Conservation (phyloP, 148 eudicot genomes). For the Polygonum aviculare region DNA sequence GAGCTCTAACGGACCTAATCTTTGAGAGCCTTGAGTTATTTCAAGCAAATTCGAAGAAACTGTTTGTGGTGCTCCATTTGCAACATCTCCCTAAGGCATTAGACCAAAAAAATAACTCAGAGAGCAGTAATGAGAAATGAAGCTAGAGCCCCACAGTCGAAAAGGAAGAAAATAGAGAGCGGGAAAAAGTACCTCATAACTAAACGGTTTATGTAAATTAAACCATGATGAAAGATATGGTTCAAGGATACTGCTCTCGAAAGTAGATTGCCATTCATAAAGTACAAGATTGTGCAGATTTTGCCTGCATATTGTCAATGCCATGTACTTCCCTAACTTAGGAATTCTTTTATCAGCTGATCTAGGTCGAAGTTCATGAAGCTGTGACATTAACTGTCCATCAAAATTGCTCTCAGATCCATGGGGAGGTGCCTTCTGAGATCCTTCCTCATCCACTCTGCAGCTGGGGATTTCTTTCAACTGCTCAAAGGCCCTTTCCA, state of each 20-base stretch:
- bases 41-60: conserved; percentile 21
- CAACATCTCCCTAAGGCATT: conserved; percentile 32
- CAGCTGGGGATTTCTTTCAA: conserved; percentile 26
- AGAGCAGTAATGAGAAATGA: neutral
- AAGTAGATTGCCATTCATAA: conserved; percentile 46
- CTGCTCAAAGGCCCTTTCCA: conserved; percentile 46
- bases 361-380: conserved; percentile 21
- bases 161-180: neutral
- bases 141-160: neutral
- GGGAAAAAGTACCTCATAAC: conserved; percentile 24
- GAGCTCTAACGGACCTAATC: conserved; percentile 31
- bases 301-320: conserved; percentile 51
- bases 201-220: conserved; percentile 19
- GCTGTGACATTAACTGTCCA: conserved; percentile 18
- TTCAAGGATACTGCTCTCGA: conserved; percentile 28
- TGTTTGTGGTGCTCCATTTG: conserved; percentile 20
- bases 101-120: conserved; percentile 7
- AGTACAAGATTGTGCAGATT: conserved; percentile 64
- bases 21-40: conserved; percentile 25
- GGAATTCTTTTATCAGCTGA: conserved; percentile 20
- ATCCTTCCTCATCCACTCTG: conserved; percentile 16
- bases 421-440: conserved; percentile 37
- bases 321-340: conserved; percentile 25
- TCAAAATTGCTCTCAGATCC: conserved; percentile 26
- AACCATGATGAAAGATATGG: conserved; percentile 19